Conservation (phyloP, 2,329 filamentous ascomycete genomes). For the Decorospora gaudefroyi region DNA sequence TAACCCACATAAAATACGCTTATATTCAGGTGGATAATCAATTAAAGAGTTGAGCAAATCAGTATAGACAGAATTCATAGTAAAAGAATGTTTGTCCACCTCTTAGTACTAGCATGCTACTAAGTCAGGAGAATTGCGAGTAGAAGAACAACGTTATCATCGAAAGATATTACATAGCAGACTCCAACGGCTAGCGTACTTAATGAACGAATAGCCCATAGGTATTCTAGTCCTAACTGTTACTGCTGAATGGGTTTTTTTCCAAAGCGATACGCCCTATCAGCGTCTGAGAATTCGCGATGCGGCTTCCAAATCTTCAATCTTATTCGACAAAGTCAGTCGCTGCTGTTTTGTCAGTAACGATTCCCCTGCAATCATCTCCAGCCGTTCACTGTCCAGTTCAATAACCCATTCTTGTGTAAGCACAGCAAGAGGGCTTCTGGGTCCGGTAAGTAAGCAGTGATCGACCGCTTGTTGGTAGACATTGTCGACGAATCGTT, state of each 20-base stretch:
- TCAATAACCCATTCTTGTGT: slow-evolving; percentile 8
- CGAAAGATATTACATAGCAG: too few species aligned
- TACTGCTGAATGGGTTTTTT: background rate
- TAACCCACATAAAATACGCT: background rate
- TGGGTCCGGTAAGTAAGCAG: slow-evolving; percentile 56
- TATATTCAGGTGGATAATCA: slow-evolving; percentile 2
- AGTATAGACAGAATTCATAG: slow-evolving; percentile 5
- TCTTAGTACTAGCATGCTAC: too few species aligned
- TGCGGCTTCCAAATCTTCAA: slow-evolving; percentile 1
- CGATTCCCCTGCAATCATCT: slow-evolving; percentile 24
- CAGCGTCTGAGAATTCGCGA: slow-evolving; percentile 2
- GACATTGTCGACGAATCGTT: slow-evolving; percentile 67
- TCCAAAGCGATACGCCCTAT: background rate
- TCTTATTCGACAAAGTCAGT: slow-evolving; percentile 2
- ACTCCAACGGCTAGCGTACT: too few species aligned
- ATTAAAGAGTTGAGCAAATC: slow-evolving; percentile 1
- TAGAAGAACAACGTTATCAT: too few species aligned
- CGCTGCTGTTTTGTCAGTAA: slow-evolving; percentile 1
- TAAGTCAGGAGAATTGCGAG: background rate
- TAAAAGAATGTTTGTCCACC: slow-evolving; percentile 2
- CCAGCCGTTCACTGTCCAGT: slow-evolving; percentile 12
- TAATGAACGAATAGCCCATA: background rate
- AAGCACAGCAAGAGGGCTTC: slow-evolving; percentile 34
- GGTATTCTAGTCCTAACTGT: background rate
- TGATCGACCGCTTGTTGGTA: slow-evolving; percentile 63